These are phyloP conservation scores for Closterium sp. DNA, from an alignment of 139 green algal species.

Conservation along the genomic window DNA sequence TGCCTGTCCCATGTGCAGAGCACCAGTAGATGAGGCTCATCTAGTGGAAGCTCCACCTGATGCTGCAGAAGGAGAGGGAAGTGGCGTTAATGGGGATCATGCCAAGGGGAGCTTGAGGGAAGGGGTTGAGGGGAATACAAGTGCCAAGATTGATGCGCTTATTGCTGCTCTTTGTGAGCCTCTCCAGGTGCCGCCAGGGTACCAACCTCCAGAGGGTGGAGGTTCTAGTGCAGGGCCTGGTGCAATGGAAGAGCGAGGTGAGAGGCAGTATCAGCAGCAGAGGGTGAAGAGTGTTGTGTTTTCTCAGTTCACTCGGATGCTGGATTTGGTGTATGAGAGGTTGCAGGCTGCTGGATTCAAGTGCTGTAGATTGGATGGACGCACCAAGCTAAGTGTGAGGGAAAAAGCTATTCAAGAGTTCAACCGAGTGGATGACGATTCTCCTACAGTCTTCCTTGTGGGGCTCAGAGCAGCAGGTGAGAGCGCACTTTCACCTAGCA, in stretches of 20 bases:
- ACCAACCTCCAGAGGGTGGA: neutral
- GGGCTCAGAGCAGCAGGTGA: neutral
- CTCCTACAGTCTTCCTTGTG: conserved; percentile 39
- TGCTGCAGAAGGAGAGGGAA: neutral
- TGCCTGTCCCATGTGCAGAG: conserved; percentile 59
- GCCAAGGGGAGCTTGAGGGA: neutral
- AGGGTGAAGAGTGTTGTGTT: neutral
- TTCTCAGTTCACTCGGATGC: neutral
- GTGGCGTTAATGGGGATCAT: neutral
- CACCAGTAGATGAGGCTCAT: conserved; percentile 7
- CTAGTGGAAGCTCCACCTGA: conserved; percentile 17
- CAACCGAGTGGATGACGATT: neutral
- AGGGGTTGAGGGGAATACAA: neutral
- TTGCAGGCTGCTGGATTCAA: neutral
- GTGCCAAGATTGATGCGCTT: neutral
- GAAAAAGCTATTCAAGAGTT: neutral
- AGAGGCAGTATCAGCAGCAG: neutral
- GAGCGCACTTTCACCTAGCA: neutral
- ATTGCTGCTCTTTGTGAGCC: neutral
- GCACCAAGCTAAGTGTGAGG: neutral
- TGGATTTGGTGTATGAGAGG: neutral
- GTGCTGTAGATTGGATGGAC: neutral
- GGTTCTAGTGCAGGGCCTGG: neutral
- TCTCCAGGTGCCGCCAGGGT: neutral
- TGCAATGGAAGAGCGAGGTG: neutral